Percentiles rank a stretch among this genome's conserved stretches.
Conservation (phyloP, 1,139 yeast genomes). For the Scheffersomyces parashehatae region DNA sequence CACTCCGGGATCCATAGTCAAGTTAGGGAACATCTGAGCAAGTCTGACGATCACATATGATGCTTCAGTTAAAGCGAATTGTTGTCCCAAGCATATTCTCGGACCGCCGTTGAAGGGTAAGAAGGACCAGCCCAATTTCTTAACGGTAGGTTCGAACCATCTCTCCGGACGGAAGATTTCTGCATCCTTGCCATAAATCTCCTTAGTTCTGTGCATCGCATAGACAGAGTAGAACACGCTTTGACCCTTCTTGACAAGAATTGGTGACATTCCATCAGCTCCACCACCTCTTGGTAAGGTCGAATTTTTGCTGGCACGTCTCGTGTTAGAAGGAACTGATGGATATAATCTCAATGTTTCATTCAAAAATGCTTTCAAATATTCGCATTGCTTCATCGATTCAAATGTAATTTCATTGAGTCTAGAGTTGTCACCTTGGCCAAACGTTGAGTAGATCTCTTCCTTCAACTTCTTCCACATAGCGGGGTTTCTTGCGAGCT, state of each 20-base stretch:
- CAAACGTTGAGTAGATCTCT: constrained; percentile 34
- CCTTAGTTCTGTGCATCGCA: constrained; percentile 45
- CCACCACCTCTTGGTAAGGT: constrained; percentile 58
- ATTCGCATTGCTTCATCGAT: constrained; percentile 48
- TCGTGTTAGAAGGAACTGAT: constrained; percentile 52
- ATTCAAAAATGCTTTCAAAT: constrained; percentile 47
- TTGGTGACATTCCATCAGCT: constrained; percentile 38
- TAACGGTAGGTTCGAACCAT: constrained; percentile 41
- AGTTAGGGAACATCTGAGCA: constrained; percentile 34
- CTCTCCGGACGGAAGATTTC: constrained; percentile 50
- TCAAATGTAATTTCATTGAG: constrained; percentile 45
- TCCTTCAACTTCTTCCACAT: constrained; percentile 34
- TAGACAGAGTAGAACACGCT: constrained; percentile 45
- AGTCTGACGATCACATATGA: constrained; percentile 46
- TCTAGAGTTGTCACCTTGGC: constrained; percentile 32
- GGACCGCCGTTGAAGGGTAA: constrained; percentile 64
- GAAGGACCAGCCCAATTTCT: constrained; percentile 50
- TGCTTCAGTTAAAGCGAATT: constrained; percentile 59
- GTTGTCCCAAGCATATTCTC: constrained; percentile 60
- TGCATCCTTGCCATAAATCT: constrained; percentile 52
- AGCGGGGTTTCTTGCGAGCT: constrained; percentile 42
- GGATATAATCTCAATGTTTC: constrained; percentile 58
- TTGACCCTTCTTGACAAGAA: constrained; percentile 48
- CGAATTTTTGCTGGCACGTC: constrained; percentile 48
- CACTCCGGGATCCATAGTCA: constrained; percentile 25